Base-by-base conservation (phyloP, 1,139 yeast species). In the Pichia sp. region DNA sequence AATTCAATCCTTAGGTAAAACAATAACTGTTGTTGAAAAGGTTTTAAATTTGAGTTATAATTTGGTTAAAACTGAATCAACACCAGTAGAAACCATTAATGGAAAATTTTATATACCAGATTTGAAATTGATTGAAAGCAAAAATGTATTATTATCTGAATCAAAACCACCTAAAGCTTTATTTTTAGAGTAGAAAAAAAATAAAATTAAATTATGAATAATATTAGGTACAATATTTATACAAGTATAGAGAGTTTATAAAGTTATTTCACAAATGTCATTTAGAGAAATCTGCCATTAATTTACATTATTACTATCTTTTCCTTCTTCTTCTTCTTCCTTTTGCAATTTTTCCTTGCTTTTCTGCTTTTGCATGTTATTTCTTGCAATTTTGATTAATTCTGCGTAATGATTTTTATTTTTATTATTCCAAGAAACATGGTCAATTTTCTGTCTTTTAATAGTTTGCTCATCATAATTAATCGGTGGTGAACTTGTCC, bases 351-450 rank as follows among this genome's bases (percentile, higher is more conserved):
- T 30, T 25, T 31, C 34, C 32, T 37, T 37, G 37, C 9, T 39
- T 20, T 47, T 38, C 40, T 39, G 35, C 37, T 53, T 60, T 50
- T 60, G 55, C 45, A 59, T 57, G 12, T 69, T 64, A 22, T 48
- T 52, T 42, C 59, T 68, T 0, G 95, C 95, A 46, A 67, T 68
- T 35, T 62, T 64, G 5, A 76, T 70, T 48, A 87, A 65, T 23
- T 64, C 68, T 23, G 59, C 64, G 59, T 79, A 87, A 32, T 79
- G 82, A n/a, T 61, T 61, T 22, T 66, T 64, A 56, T 81, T 74
- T 40, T 67, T 63, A 9, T 57, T 55, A 32, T 67, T 63, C 90
- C 92, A 84, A 27, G 66, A 66, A 40, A 63, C 67, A 16, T 71
- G 60, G 40, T 70, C 72, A 40, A 69, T 52, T 45, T 37, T 49